Conservation (phyloP, 352 stramenopile genomes). For the Pythium insidiosum region DNA sequence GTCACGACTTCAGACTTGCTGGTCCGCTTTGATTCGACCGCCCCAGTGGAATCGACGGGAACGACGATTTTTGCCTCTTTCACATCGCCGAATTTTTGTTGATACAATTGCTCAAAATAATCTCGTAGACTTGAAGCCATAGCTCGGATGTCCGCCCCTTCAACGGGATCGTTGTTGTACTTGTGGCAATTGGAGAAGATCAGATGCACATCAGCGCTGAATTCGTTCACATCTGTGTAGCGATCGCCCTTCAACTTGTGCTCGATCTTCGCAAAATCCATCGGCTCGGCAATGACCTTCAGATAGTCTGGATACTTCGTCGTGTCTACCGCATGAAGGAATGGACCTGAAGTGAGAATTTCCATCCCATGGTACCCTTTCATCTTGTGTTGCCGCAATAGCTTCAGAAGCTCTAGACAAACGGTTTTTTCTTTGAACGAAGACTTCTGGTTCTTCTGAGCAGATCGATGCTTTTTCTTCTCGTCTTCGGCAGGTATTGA, state of each 20-base stretch:
- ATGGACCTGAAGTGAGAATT: constrained; percentile 70
- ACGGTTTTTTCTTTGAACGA: constrained; percentile 55
- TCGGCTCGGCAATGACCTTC: constrained; percentile 69
- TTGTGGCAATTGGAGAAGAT: constrained; percentile 88
- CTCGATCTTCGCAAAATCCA: constrained; percentile 86
- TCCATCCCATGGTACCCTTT: constrained; percentile 76
- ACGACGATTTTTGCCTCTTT: not conserved
- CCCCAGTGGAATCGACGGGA: too few relatives aligned
- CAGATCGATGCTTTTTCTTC: constrained; percentile 11
- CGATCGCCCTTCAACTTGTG: constrained; percentile 80
- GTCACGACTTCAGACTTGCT: too few relatives aligned
- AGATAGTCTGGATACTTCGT: constrained; percentile 83
- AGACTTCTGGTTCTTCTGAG: constrained; percentile 6
- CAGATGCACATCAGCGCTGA: constrained; percentile 78
- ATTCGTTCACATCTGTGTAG: constrained; percentile 68
- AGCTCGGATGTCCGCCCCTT: constrained; percentile 80
- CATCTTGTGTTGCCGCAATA: constrained; percentile 78
- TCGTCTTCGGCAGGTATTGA: constrained; percentile 11
- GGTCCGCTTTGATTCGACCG: too few relatives aligned
- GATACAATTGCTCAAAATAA: constrained; percentile 75
- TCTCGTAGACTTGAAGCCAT: constrained; percentile 78
- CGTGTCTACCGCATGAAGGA: constrained; percentile 79
- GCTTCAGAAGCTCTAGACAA: constrained; percentile 63
- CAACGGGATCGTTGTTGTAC: constrained; percentile 83
- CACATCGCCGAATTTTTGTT: constrained; percentile 35